Evolutionary conservation across 2,329 filamentous ascomycete genomes (phyloP).

Genomic region (Colletotrichum liaoningense): DNA sequence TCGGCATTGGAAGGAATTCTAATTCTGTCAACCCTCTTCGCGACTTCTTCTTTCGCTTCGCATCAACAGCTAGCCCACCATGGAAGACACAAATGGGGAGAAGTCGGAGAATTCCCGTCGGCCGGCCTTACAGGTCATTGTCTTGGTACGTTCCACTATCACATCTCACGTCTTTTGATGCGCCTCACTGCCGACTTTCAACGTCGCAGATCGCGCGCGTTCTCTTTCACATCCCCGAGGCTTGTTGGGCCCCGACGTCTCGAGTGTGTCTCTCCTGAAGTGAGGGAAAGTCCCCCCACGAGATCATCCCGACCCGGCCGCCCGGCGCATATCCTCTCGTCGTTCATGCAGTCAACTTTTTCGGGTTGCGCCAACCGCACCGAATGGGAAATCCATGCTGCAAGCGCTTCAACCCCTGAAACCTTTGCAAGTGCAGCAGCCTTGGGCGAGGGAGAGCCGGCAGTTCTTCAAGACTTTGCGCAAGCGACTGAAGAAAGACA

Average conservation of each 20-base stretch:
- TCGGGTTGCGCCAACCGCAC: conserved; percentile 18
- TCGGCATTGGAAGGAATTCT: not conserved
- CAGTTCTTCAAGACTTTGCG: not conserved
- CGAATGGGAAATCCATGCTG: conserved; percentile 22
- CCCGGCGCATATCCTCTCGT: conserved; percentile 16
- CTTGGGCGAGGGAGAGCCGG: not conserved
- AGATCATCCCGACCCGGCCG: conserved; percentile 7
- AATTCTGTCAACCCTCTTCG: not conserved
- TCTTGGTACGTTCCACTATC: conserved; percentile 69
- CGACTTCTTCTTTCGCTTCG: not conserved
- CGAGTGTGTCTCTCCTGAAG: not conserved
- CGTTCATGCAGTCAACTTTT: conserved; percentile 26
- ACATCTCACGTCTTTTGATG: conserved; percentile 21
- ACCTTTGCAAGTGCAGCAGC: conserved; percentile 11
- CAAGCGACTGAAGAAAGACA: not conserved
- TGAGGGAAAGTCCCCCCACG: not conserved
- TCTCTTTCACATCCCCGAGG: not conserved
- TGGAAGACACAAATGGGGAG: conserved; percentile 30
- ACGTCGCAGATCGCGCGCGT: not conserved
- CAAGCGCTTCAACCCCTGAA: conserved; percentile 6
- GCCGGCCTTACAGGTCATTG: conserved; percentile 77
- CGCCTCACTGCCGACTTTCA: not conserved
- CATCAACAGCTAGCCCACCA: not conserved
- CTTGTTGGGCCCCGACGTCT: not conserved
- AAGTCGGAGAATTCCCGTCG: conserved; percentile 10